Conservation (phyloP, 2,329 filamentous ascomycete genomes). For the Neurospora crassa region DNA sequence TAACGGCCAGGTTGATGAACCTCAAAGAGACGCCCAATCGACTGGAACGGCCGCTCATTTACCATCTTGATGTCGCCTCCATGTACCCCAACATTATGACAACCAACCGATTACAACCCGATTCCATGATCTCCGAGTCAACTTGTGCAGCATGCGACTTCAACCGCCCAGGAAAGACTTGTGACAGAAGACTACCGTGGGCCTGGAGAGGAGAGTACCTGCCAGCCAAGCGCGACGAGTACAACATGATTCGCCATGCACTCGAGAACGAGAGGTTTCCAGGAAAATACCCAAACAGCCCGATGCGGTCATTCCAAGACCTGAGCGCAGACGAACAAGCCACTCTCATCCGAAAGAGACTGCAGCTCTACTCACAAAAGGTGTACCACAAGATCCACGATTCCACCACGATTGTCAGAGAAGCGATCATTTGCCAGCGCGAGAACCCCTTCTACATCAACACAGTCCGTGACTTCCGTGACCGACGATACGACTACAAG, state of each 20-base stretch:
- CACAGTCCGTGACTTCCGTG: conserved; percentile 91
- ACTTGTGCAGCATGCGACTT: conserved; percentile 98
- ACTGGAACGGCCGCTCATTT: conserved; percentile 80
- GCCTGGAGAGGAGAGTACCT: conserved; percentile 97
- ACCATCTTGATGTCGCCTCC: conserved; percentile 95
- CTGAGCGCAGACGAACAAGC: conserved; percentile 76
- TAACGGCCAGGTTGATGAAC: conserved; percentile 57
- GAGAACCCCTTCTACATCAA: conserved; percentile 98
- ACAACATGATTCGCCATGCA: conserved; percentile 95
- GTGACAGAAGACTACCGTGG: conserved; percentile 90
- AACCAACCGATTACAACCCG: conserved; percentile 90
- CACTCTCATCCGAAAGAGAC: conserved; percentile 67
- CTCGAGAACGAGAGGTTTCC: conserved; percentile 91
- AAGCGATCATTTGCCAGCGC: conserved; percentile 95
- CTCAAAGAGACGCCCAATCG: conserved; percentile 79
- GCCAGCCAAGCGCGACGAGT: conserved; percentile 92
- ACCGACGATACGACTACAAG: conserved; percentile 97
- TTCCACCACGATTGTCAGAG: conserved; percentile 79
- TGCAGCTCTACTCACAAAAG: conserved; percentile 93
- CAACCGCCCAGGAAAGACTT: conserved; percentile 94
- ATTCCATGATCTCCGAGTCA: conserved; percentile 97
- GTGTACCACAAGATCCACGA: conserved; percentile 99
- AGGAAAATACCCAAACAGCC: conserved; percentile 61
- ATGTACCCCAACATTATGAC: conserved; percentile 99
- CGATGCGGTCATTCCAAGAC: conserved; percentile 69